Evolutionary conservation across 257 asterid species (phyloP).

Genomic region (Fraxinus cuspidata): DNA sequence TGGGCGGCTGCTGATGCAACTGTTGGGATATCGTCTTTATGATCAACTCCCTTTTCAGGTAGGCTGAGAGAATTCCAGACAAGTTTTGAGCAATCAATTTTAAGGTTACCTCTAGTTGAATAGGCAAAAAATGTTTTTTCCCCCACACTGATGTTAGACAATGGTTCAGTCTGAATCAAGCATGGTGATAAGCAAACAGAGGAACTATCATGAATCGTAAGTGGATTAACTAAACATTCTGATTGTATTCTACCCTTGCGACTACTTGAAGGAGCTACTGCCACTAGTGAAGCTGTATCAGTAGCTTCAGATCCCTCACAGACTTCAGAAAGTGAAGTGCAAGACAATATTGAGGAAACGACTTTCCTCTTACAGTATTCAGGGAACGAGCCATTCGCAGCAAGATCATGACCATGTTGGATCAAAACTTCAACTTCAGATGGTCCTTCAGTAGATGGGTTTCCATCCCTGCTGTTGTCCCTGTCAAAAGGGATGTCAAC

Average conservation of each 20-base stretch:
- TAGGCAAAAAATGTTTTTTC: conserved; percentile 25
- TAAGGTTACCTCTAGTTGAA: conserved; percentile 32
- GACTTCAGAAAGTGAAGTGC: conserved; percentile 32
- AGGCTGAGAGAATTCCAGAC: conserved; percentile 31
- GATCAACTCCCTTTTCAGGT: conserved; percentile 37
- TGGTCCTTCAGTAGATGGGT: conserved; percentile 27
- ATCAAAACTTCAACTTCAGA: conserved; percentile 30
- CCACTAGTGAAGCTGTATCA: background rate
- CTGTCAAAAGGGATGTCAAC: conserved; percentile 33
- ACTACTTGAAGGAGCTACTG: conserved; percentile 6
- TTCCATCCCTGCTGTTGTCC: conserved; percentile 31
- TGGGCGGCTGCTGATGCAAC: conserved; percentile 27
- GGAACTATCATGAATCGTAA: background rate
- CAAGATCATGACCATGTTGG: conserved; percentile 31
- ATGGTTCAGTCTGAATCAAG: conserved; percentile 4
- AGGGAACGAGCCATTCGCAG: conserved; percentile 30
- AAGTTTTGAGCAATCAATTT: conserved; percentile 31
- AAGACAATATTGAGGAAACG: conserved; percentile 37
- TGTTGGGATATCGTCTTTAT: conserved; percentile 34
- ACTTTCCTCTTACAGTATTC: conserved; percentile 44
- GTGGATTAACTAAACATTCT: conserved; percentile 6
- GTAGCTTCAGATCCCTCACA: conserved; percentile 13
- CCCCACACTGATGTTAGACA: conserved; percentile 8
- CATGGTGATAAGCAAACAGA: conserved; percentile 25
- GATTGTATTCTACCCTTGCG: conserved; percentile 10